These are phyloP conservation scores for Kalmusia sp. DNA, from an alignment of 2,329 filamentous ascomycete genomes.

Conservation along the genomic window DNA sequence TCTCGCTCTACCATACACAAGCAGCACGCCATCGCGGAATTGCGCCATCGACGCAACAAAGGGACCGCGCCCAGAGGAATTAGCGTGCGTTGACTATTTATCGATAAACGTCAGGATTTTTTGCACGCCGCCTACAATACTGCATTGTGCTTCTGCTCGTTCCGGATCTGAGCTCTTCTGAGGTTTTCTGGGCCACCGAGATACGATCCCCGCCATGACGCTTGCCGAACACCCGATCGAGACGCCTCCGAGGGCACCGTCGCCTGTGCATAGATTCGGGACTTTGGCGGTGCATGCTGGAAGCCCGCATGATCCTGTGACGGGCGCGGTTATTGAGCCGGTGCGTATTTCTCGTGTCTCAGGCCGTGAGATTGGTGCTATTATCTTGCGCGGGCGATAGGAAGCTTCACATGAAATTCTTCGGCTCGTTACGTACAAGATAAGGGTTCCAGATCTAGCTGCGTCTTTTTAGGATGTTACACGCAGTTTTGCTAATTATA, in stretches of 20 bases:
- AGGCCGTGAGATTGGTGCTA: background rate
- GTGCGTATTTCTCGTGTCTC: conserved; percentile 48
- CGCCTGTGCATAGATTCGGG: conserved; percentile 82
- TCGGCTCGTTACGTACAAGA: background rate
- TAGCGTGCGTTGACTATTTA: conserved; percentile 4
- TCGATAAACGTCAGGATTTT: conserved; percentile 12
- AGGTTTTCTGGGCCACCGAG: background rate
- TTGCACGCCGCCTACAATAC: too few relatives aligned
- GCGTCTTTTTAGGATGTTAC: too few relatives aligned
- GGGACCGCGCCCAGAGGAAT: conserved; percentile 18
- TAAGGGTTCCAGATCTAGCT: background rate
- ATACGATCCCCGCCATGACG: conserved; percentile 38
- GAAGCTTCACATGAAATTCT: background rate
- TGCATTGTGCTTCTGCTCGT: background rate
- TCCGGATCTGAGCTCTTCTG: background rate
- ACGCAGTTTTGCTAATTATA: background rate
- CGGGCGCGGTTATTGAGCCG: conserved; percentile 93
- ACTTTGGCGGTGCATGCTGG: conserved; percentile 96
- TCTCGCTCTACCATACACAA: background rate
- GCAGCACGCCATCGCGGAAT: conserved; percentile 18
- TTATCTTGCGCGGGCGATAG: background rate
- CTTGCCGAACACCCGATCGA: conserved; percentile 64
- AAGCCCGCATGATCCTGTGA: conserved; percentile 85
- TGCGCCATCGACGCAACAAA: conserved; percentile 34
- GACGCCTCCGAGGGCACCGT: conserved; percentile 75